phyloP scores from a whole-genome alignment of 768 basidiomycete genomes.

The Obba rivulosa region DNA sequence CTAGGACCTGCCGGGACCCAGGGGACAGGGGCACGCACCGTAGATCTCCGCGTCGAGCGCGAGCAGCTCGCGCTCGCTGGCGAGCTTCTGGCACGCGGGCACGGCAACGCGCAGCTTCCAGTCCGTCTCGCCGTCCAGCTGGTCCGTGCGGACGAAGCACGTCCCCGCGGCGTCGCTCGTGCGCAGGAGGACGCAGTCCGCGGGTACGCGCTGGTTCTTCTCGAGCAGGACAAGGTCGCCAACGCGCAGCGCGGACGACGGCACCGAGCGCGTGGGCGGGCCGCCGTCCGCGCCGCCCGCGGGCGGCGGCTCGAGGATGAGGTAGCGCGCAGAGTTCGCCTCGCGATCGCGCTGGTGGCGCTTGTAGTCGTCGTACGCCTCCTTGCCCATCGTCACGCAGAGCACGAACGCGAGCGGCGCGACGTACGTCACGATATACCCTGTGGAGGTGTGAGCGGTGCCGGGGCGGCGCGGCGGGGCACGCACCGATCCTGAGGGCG shows the following conservation, averaged over 20 bases:
- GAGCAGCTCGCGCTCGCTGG: conserved; percentile 49
- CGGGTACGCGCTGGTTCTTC: conserved; percentile 96
- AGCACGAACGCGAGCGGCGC: conserved; percentile 96
- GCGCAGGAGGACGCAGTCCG: conserved; percentile 84
- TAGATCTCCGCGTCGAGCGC: conserved; percentile 84
- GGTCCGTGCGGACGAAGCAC: conserved; percentile 97
- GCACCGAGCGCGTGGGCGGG: conserved; percentile 61
- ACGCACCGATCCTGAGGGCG: conserved; percentile 88
- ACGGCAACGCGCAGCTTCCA: conserved; percentile 96
- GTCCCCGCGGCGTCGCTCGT: conserved; percentile 89
- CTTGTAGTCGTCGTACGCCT: conserved; percentile 98
- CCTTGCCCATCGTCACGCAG: conserved; percentile 94
- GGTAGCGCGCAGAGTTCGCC: conserved; percentile 91
- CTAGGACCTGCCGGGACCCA: no score
- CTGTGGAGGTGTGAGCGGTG: conserved; percentile 33
- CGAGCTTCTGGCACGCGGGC: conserved; percentile 71
- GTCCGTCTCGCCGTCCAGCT: conserved; percentile 97
- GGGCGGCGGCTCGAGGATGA: conserved; percentile 61
- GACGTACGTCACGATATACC: conserved; percentile 93
- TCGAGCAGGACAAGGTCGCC: conserved; percentile 89
- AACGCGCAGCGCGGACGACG: conserved; percentile 83
- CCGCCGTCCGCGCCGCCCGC: conserved; percentile 23
- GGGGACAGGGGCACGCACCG: conserved; percentile 40
- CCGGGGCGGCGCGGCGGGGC: not conserved
- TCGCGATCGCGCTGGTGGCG: conserved; percentile 88